These are phyloP conservation scores for Singerocomus inundabilis DNA, from an alignment of 1,284 basidiomycete species.

Conservation along the genomic window DNA sequence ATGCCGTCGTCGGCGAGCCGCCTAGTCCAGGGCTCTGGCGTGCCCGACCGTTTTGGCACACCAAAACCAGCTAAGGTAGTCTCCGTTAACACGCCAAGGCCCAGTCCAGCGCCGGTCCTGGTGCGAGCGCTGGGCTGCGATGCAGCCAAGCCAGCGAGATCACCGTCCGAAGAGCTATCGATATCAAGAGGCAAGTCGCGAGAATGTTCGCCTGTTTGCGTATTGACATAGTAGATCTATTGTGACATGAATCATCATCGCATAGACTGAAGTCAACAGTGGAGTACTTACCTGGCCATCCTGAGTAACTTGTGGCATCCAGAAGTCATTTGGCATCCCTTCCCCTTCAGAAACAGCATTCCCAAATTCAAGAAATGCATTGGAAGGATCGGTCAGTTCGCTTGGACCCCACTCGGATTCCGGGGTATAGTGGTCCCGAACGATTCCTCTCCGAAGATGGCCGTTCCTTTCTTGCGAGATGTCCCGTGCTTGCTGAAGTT, in stretches of 20 bases:
- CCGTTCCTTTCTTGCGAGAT: conserved; percentile 9
- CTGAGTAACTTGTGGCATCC: conserved; percentile 71
- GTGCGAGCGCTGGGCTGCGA: conserved; percentile 56
- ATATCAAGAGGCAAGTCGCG: conserved; percentile 79
- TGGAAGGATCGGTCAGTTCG: conserved; percentile 22
- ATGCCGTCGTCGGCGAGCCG: conserved; percentile 83
- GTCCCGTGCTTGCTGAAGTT: conserved; percentile 18
- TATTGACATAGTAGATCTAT: conserved; percentile 93
- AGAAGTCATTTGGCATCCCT: conserved; percentile 66
- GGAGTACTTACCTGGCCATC: conserved; percentile 64
- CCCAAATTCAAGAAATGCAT: conserved; percentile 24
- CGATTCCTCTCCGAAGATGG: conserved; percentile 12
- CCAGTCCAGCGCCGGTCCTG: conserved; percentile 51
- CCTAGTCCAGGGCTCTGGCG: conserved; percentile 77
- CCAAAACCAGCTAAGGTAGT: conserved; percentile 53
- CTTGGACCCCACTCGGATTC: conserved; percentile 26
- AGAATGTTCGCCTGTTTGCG: conserved; percentile 83
- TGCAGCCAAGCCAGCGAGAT: conserved; percentile 53
- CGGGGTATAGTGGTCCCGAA: conserved; percentile 22
- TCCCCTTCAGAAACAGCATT: conserved; percentile 22
- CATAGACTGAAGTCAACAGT: neutral
- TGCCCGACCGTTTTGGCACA: conserved; percentile 52
- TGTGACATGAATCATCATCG: conserved; percentile 1
- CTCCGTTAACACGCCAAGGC: conserved; percentile 36
- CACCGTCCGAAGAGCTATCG: conserved; percentile 59